phyloP scores from a whole-genome alignment of 2,329 filamentous ascomycete genomes.

The Trichoderma lentiforme region DNA sequence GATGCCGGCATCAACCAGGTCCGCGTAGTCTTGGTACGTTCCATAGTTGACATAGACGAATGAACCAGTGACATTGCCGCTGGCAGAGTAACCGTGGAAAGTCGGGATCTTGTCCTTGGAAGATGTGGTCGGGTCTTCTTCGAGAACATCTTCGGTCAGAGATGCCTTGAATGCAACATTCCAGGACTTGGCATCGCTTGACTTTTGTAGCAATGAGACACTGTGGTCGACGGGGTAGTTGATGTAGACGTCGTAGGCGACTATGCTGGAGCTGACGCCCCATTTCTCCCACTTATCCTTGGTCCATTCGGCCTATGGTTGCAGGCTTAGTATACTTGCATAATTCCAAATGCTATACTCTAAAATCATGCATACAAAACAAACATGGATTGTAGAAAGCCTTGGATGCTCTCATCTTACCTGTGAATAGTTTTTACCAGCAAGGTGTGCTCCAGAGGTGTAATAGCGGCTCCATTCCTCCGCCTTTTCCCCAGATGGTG shows the following conservation, averaged over 20 bases:
- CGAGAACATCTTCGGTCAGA: conserved; percentile 77
- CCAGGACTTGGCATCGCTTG: conserved; percentile 41
- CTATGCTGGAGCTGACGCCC: conserved; percentile 62
- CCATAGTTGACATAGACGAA: conserved; percentile 93
- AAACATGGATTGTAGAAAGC: neutral
- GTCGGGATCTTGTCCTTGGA: conserved; percentile 73
- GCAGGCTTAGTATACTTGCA: conserved; percentile 9
- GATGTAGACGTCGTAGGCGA: conserved; percentile 71
- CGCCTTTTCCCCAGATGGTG: conserved; percentile 54
- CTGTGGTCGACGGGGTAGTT: conserved; percentile 74
- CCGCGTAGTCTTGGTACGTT: conserved; percentile 80
- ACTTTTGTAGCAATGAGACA: conserved; percentile 58
- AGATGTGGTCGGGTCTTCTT: conserved; percentile 76
- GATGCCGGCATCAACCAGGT: conserved; percentile 71
- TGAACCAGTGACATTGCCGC: conserved; percentile 81
- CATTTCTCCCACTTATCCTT: conserved; percentile 69
- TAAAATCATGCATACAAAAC: neutral
- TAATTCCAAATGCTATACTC: neutral
- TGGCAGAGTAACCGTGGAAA: conserved; percentile 93
- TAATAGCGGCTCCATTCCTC: conserved; percentile 77
- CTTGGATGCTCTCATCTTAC: conserved; percentile 29
- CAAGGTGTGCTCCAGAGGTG: conserved; percentile 70
- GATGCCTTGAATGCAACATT: conserved; percentile 73
- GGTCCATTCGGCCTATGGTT: conserved; percentile 64
- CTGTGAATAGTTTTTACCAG: conserved; percentile 74